Evolutionary conservation across 208 protist genomes (phyloP), one percentile per base, ranked within the genome.

Genomic region (Endotrypanum monterogeii): DNA sequence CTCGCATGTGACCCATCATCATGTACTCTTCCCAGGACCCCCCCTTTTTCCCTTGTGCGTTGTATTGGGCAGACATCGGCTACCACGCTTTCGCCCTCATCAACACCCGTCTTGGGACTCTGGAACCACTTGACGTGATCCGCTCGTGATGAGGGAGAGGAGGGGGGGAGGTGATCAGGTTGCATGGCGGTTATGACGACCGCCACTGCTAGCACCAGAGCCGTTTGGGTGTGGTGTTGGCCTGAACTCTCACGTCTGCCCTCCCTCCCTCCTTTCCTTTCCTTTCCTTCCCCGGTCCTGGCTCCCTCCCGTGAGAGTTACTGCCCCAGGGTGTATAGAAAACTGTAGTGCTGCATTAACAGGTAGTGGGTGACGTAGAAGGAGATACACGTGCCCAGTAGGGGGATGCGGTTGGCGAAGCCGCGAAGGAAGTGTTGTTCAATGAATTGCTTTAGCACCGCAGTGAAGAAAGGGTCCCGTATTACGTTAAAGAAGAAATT

Each of bases 281-380:
- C 32, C n/a, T n/a, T 20, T 30, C 30, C 56, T 23, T 28, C 14
- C 28, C 8, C 16, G 9, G 44, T 11, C 25, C 5, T 20, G 54
- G 9, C 54, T 20, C 25, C 23, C 54, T 28, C 16, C 54, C n/a
- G n/a, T n/a, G n/a, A 28, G 23, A 28, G 39, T 62, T 88, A 92
- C 72, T 93, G 74, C 46, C 86, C 83, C 16, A 94, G 67, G 14
- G 89, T 87, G 73, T 95, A 97, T 41, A 95, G 84, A 71, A 97
- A 95, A 50, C 84, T 92, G 83, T 91, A 94, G 79, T 97, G 87
- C 80, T 94, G 93, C 82, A 92, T 91, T 41, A 77, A 88, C 12
- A 97, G 74, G 55, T 88, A 89, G 73, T 93, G 94, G 7, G 78
- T 60, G 3, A 91, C 87, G 65, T 97, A 90, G 46, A 86, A 89